Evolutionary conservation across 1,139 yeast species (phyloP).

Genomic region (Diutina ranongensis): DNA sequence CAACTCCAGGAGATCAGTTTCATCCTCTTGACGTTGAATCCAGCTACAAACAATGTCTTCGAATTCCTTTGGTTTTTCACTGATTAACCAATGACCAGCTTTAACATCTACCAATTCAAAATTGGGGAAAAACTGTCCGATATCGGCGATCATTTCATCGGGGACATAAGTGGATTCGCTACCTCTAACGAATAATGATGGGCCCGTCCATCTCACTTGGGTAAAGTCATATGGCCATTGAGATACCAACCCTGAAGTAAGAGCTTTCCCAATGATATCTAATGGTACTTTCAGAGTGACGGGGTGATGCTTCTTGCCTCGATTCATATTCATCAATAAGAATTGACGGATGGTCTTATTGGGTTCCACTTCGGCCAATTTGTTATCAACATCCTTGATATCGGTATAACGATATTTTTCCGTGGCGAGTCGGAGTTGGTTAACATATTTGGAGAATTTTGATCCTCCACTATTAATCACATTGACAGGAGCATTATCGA

Average conservation of each 20-base stretch:
- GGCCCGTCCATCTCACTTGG: slow-evolving; percentile 51
- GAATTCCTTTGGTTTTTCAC: slow-evolving; percentile 68
- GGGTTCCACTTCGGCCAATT: slow-evolving; percentile 52
- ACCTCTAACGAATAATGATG: slow-evolving; percentile 73
- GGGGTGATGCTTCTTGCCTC: slow-evolving; percentile 28
- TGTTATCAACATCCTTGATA: slow-evolving; percentile 58
- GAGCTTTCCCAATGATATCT: slow-evolving; percentile 48
- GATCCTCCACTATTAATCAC: slow-evolving; percentile 24
- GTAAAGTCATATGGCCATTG: slow-evolving; percentile 66
- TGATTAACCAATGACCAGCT: slow-evolving; percentile 87
- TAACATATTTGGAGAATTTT: slow-evolving; percentile 55
- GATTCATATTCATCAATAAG: slow-evolving; percentile 54
- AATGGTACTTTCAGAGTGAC: slow-evolving; percentile 54
- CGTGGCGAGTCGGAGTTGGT: slow-evolving; percentile 44
- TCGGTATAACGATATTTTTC: slow-evolving; percentile 32
- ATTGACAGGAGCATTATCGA: slow-evolving; percentile 84
- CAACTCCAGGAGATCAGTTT: slow-evolving; percentile 12
- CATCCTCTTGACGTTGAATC: slow-evolving; percentile 50
- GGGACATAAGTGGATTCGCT: slow-evolving; percentile 68
- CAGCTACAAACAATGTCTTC: slow-evolving; percentile 45
- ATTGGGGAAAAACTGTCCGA: slow-evolving; percentile 70
- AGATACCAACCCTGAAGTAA: slow-evolving; percentile 53
- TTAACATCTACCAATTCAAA: slow-evolving; percentile 67
- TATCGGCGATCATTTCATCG: slow-evolving; percentile 68
- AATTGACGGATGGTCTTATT: slow-evolving; percentile 62